Base-by-base conservation (phyloP, 129 eudicot species). In the Glebionis coronaria region DNA sequence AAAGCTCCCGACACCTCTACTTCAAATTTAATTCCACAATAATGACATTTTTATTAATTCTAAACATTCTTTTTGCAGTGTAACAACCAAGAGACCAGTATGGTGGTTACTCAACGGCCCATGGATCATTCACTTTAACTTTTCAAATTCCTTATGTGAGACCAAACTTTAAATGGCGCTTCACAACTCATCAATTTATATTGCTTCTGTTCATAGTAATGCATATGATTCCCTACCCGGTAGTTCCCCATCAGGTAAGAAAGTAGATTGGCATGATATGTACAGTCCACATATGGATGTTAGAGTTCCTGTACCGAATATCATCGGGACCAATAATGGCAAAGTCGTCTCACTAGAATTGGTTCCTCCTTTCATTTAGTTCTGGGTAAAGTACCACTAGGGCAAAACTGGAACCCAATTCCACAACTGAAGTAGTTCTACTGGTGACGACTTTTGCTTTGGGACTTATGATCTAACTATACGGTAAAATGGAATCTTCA, bases 71-170 rank as follows among this genome's bases (percentile, higher is more conserved):
- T 18, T 63, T 54, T 58, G 65, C 81, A 93, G 98, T 46, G 73
- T 82, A 59, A 63, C 80, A 47, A 88, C 83, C 49, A 76, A 72
- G 44, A 83, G 92, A 71, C 98, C 95, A 8, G 78, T 93, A 73
- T 76, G 85, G 86, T 93, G 98, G 98, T 69, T 82, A 65, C 71
- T 93, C 66, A 86, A 93, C 11, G 88, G 98, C 19, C 97, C 97
- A 7, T 80, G 80, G 60, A 75, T 79, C 21, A 58, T 86, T 27
- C 83, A 72, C 76, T 84, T 82, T 49, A 79, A 84, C 71, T 86
- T 88, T 61, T 55, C 78, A 0, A 11, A 68, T 42, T 68, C 83
- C 47, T 82, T 85, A 67, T 84, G 95, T 61, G 97, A 88, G 62
- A 80, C 91, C 50, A 82, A 82, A 20, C 80, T 93, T 50, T 84